Base-by-base conservation (phyloP, 2,329 filamentous ascomycete species). In the Monilinia vaccinii-corymbosi region DNA sequence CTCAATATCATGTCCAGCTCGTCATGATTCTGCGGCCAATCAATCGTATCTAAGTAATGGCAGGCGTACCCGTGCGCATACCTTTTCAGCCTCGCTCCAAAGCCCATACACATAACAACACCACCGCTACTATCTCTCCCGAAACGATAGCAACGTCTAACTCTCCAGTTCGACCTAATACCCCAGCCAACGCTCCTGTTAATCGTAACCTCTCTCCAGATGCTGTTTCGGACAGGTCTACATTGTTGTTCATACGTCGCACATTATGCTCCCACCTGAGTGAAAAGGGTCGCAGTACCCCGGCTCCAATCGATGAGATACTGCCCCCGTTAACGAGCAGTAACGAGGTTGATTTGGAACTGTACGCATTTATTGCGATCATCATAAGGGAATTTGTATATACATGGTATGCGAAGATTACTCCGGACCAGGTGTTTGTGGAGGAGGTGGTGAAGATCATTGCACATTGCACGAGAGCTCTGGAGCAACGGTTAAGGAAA, bases 331-430 rank as follows among this genome's bases (percentile, higher is more conserved):
- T 99, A 70, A 97, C 93, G 52, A 96, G 91, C 76, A 91, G 91
- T 56, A 96, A 96, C 73, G 91, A 95, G 67, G 84, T 97, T 62
- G 94, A 99, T 73, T 77, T 95, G 60, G 89, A 99, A 75, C 81
- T 99, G 5, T 99, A 97, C 72, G 93, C 90, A 32, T 82, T 97
- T 62, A 85, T 99, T 62, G 89, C 94, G 56, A 88, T 97, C 61
- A 85, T 97, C 63, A 79, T 97, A 68, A 86, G 89, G 69, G 91
- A 97, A 65, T 96, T 91, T 72, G 88, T 99, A 42, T 87, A 94
- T 73, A 85, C 84, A 36, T 99, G 94, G 94, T 99, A 99, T 77
- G 81, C 79, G 65, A 93, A 87, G 73, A 94, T 99, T 73, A 97
- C 93, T 1, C 84, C 91, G 4, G 93, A 99, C 74, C 88, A 92